Percentiles rank a stretch among this genome's conserved stretches.
These are phyloP conservation scores for Helminthosporium solani DNA, from an alignment of 2,329 filamentous ascomycete genomes.

Conservation along the genomic window DNA sequence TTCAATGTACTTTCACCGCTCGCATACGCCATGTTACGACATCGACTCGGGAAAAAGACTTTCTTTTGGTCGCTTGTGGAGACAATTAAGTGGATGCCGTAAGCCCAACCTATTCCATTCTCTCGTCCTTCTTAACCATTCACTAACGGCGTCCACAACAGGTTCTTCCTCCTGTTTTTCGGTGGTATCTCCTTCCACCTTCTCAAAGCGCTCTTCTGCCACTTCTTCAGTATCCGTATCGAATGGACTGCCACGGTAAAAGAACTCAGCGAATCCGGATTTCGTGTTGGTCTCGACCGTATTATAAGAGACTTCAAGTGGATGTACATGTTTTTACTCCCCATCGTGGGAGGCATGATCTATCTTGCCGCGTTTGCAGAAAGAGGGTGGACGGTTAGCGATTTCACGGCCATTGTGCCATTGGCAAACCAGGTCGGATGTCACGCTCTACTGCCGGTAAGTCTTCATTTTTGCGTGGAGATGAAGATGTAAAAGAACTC, in stretches of 20 bases:
- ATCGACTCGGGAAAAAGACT: constrained; percentile 57
- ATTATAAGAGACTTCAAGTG: constrained; percentile 74
- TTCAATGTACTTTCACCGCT: constrained; percentile 64
- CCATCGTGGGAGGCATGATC: constrained; percentile 62
- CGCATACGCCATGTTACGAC: constrained; percentile 61
- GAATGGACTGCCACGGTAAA: constrained; percentile 80
- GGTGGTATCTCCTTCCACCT: constrained; percentile 79
- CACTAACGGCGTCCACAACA: too few species aligned
- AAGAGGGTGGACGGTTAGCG: constrained; percentile 51
- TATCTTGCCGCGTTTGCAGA: constrained; percentile 68
- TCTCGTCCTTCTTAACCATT: too few species aligned
- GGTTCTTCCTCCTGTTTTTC: constrained; percentile 72
- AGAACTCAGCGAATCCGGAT: constrained; percentile 77
- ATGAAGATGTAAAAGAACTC: not conserved
- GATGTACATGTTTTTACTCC: constrained; percentile 63
- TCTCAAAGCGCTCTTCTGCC: constrained; percentile 72
- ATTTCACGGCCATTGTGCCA: constrained; percentile 68
- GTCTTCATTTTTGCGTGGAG: constrained; percentile 3
- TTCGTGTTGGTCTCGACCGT: constrained; percentile 79
- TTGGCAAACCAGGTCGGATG: constrained; percentile 69
- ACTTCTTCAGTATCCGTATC: constrained; percentile 86
- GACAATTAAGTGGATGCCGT: constrained; percentile 62
- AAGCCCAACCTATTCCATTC: constrained; percentile 4
- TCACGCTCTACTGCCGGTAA: constrained; percentile 69
- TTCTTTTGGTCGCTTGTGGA: constrained; percentile 55